A percentile compares a stretch with the other conserved stretches of the same genome.
Evolutionary conservation across 2,329 filamentous ascomycete species (phyloP).

Genomic region (Colletotrichum musicola): DNA sequence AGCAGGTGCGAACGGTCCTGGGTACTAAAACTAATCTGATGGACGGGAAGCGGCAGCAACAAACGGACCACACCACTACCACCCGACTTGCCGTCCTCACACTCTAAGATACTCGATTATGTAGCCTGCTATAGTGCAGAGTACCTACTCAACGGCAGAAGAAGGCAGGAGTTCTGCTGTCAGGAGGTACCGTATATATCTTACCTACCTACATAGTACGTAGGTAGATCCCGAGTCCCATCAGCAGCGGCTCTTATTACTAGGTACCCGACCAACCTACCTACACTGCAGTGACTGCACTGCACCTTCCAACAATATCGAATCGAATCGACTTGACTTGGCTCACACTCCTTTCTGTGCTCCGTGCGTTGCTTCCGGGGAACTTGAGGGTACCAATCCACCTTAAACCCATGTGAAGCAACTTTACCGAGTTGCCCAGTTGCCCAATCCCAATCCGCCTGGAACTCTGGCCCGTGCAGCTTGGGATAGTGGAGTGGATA

Average conservation of each 20-base stretch:
- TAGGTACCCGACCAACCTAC: too few relatives aligned
- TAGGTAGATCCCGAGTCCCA: too few relatives aligned
- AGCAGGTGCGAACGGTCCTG: slow-evolving; percentile 1
- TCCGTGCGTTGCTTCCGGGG: slow-evolving; percentile 29
- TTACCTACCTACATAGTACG: too few relatives aligned
- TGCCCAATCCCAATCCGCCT: slow-evolving; percentile 12
- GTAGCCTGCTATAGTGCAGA: background rate
- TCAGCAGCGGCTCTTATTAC: background rate
- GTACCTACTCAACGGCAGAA: background rate
- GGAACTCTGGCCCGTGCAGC: slow-evolving; percentile 23
- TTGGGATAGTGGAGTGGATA: slow-evolving; percentile 36
- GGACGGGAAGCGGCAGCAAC: slow-evolving; percentile 22
- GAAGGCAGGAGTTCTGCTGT: background rate
- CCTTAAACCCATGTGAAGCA: slow-evolving; percentile 4
- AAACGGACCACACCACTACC: background rate
- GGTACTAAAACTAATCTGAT: slow-evolving; percentile 20
- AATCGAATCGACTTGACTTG: background rate
- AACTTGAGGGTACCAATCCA: slow-evolving; percentile 23
- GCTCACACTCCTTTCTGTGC: background rate
- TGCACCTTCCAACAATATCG: slow-evolving; percentile 9
- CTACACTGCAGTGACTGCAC: too few relatives aligned
- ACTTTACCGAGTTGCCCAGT: background rate
- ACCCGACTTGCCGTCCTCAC: background rate
- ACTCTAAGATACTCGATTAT: slow-evolving; percentile 7
- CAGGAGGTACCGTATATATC: too few relatives aligned